Base-by-base conservation (phyloP, 345 rosid species). In the Populus ilicifolia region DNA sequence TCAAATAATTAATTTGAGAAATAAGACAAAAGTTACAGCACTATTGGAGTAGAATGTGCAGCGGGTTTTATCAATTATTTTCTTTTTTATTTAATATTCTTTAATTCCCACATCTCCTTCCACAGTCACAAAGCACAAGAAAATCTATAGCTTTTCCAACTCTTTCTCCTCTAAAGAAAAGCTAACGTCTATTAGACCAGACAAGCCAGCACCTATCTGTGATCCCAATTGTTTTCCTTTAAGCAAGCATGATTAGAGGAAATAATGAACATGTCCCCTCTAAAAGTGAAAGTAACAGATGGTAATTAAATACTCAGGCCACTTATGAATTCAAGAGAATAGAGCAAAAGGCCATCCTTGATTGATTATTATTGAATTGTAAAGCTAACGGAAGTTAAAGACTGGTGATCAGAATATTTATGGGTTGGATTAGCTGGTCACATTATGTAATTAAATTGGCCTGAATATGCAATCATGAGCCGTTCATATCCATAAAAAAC, bases 61-160 rank as follows among this genome's bases (percentile, higher is more conserved):
- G 46, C 20, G 50, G n/a, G 9, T 2, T 62, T 35, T 25, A 27
- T 11, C 38, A 41, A 25, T 20, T 25, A 8, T 16, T 27, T 38
- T 38, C 10, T 5, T 25, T 59, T 6, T 56, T 29, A 12, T 71
- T 23, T 39, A 14, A 20, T 35, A 67, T 79, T 77, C 59, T 65
- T 59, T 27, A 43, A 66, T 10, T 79, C 78, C 72, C 36, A 46
- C 73, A 56, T 65, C 74, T 67, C 70, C 54, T 75, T 66, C 61
- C 78, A 75, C 80, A 73, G 27, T 79, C 86, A 78, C 84, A 75
- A 80, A 87, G 83, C 88, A 87, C 90, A 77, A 79, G 85, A 62
- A 73, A 82, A 79, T 64, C 82, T 82, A 76, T 4, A 63, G 71
- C 71, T 80, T 82, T 52, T 2, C 46, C 30, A 61, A 5, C 67